Percentiles rank a stretch among this genome's conserved stretches.
Evolutionary conservation across 768 basidiomycete species (phyloP).

Genomic region (Galerina marginata): DNA sequence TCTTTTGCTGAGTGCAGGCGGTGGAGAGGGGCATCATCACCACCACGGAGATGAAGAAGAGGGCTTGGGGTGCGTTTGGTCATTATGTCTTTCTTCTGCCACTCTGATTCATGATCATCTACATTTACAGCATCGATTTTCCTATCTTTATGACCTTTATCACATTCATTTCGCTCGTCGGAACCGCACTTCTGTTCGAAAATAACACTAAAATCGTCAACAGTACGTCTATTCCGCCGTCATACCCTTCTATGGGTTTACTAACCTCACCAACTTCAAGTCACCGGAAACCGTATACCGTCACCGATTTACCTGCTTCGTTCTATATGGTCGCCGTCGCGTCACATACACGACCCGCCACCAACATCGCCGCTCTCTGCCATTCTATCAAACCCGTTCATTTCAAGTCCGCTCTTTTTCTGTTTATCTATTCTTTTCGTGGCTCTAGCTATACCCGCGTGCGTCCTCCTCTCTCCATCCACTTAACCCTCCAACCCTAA

Average conservation of each 20-base stretch:
- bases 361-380: constrained; percentile 41
- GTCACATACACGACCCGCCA: constrained; percentile 36
- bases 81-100: not conserved
- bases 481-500: not conserved
- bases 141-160: constrained; percentile 62
- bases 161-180: constrained; percentile 60
- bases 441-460: constrained; percentile 61
- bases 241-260: not conserved
- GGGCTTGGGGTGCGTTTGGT: constrained; percentile 39
- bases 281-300: constrained; percentile 68
- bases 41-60: constrained; percentile 59
- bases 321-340: constrained; percentile 44
- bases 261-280: constrained; percentile 33
- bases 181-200: constrained; percentile 60
- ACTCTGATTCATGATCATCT: not conserved
- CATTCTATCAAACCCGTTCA: constrained; percentile 77
- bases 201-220: constrained; percentile 71
- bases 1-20: constrained; percentile 70
- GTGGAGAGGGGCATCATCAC: constrained; percentile 67
- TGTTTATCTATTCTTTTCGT: constrained; percentile 59
- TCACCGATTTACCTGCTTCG: constrained; percentile 54
- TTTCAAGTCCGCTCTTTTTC: constrained; percentile 65
- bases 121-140: constrained; percentile 61
- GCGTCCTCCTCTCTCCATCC: constrained; percentile 30
- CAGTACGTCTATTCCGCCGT: constrained; percentile 46